These are phyloP conservation scores for Neurospora tetrasperma DNA, from an alignment of 495 filamentous ascomycete species.

Conservation along the genomic window DNA sequence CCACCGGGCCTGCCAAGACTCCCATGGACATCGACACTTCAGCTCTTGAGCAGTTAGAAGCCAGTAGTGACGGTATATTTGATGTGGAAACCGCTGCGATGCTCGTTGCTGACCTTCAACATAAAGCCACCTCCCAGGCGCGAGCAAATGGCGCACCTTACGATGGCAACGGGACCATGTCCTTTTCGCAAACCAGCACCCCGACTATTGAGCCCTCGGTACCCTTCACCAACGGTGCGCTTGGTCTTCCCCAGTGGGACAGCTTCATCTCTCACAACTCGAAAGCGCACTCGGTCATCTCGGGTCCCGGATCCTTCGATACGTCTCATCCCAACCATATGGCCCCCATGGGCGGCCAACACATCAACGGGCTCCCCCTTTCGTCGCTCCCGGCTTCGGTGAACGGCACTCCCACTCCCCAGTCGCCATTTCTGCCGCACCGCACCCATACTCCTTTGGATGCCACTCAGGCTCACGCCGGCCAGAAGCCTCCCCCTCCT, in stretches of 20 bases:
- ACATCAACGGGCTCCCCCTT: constrained; percentile 49
- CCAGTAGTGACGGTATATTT: constrained; percentile 86
- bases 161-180: constrained; percentile 58
- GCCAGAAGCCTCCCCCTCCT: constrained; percentile 56
- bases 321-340: constrained; percentile 52
- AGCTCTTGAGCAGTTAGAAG: constrained; percentile 89
- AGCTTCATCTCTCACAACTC: constrained; percentile 59
- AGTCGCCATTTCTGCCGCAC: constrained; percentile 49
- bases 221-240: constrained; percentile 59
- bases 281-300: constrained; percentile 58
- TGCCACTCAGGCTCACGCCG: constrained; percentile 46
- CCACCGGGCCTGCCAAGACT: constrained; percentile 64
- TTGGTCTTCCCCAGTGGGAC: constrained; percentile 83
- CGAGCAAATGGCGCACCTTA: constrained; percentile 45
- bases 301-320: constrained; percentile 55
- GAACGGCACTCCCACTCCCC: constrained; percentile 66
- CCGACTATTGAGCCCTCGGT: constrained; percentile 60
- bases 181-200: constrained; percentile 60
- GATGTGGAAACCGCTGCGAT: constrained; percentile 97
- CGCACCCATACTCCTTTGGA: constrained; percentile 56
- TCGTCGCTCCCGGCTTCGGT: constrained; percentile 59
- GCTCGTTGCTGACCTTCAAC: constrained; percentile 97
- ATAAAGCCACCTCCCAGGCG: constrained; percentile 85
- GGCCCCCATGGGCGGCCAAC: constrained; percentile 57
- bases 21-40: constrained; percentile 77